phyloP scores from a whole-genome alignment of 2,329 filamentous ascomycete genomes.

The Trichoderma sp. region DNA sequence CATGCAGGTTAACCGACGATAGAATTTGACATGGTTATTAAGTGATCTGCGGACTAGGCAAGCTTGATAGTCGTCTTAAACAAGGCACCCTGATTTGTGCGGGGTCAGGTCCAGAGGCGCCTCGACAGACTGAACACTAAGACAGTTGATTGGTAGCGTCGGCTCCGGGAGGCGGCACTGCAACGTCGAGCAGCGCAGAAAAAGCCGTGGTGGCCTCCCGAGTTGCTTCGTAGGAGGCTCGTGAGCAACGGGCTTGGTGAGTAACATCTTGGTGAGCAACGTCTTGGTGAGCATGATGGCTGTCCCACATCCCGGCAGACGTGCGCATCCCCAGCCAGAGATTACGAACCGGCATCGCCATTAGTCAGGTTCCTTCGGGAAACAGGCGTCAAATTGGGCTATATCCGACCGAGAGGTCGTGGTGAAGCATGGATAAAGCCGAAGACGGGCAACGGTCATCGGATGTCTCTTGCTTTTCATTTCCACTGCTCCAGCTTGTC shows the following conservation, averaged over 20 bases:
- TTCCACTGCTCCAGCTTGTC: slow-evolving; percentile 33
- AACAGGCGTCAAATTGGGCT: not conserved
- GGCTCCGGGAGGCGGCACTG: slow-evolving; percentile 5
- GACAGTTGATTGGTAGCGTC: slow-evolving; percentile 10
- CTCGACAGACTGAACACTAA: not conserved
- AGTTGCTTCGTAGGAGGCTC: not conserved
- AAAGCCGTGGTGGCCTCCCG: not conserved
- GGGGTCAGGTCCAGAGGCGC: slow-evolving; percentile 6
- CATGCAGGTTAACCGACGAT: not conserved
- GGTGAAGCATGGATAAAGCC: not conserved
- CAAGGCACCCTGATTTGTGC: slow-evolving; percentile 13
- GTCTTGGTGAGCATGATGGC: not conserved
- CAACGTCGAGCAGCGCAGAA: not conserved
- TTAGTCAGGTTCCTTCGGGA: not conserved
- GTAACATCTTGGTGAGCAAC: no score
- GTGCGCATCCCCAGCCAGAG: not conserved
- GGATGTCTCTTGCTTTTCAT: not conserved
- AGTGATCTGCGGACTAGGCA: no score
- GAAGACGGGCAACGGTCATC: not conserved
- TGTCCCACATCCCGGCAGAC: not conserved
- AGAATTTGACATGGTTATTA: slow-evolving; percentile 1
- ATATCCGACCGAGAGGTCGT: not conserved
- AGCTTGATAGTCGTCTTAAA: no score
- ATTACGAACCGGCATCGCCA: not conserved
- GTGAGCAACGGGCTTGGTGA: not conserved